Evolutionary conservation across 2,329 filamentous ascomycete genomes (phyloP).

Genomic region (Endothia cerciana): DNA sequence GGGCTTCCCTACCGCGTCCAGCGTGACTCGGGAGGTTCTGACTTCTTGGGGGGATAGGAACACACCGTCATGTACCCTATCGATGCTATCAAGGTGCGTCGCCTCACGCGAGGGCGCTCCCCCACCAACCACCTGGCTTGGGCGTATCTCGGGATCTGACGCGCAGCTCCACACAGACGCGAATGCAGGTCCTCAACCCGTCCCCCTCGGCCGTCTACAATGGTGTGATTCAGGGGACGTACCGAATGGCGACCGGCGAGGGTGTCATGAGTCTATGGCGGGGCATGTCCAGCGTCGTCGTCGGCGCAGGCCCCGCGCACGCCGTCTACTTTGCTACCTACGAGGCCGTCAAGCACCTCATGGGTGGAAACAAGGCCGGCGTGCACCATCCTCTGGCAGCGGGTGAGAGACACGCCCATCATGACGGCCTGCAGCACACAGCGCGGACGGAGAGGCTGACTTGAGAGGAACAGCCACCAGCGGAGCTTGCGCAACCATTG

Average conservation of each 20-base stretch:
- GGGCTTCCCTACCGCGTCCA: conserved; percentile 2
- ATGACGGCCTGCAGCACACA: not conserved
- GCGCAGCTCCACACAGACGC: conserved; percentile 64
- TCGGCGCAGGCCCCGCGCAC: conserved; percentile 96
- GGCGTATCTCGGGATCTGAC: conserved; percentile 11
- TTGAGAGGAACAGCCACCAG: conserved; percentile 68
- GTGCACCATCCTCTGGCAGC: conserved; percentile 92
- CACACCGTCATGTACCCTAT: conserved; percentile 99
- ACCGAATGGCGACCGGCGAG: conserved; percentile 88
- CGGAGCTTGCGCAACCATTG: conserved; percentile 92
- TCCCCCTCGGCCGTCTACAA: conserved; percentile 80
- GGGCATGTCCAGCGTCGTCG: conserved; percentile 93
- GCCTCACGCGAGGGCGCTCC: conserved; percentile 22
- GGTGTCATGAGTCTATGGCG: conserved; percentile 92
- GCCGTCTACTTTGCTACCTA: conserved; percentile 99
- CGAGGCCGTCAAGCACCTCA: conserved; percentile 93
- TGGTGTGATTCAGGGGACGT: conserved; percentile 88
- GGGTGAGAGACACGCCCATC: conserved; percentile 57
- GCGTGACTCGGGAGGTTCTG: conserved; percentile 30
- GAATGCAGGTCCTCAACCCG: conserved; percentile 95
- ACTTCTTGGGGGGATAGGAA: conserved; percentile 63
- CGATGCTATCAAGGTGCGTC: conserved; percentile 88
- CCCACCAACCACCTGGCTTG: conserved; percentile 27
- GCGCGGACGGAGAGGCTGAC: conserved; percentile 4
- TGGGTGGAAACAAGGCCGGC: conserved; percentile 87